Conservation (phyloP, 2,329 filamentous ascomycete species). For the Talaromyces sp. region DNA sequence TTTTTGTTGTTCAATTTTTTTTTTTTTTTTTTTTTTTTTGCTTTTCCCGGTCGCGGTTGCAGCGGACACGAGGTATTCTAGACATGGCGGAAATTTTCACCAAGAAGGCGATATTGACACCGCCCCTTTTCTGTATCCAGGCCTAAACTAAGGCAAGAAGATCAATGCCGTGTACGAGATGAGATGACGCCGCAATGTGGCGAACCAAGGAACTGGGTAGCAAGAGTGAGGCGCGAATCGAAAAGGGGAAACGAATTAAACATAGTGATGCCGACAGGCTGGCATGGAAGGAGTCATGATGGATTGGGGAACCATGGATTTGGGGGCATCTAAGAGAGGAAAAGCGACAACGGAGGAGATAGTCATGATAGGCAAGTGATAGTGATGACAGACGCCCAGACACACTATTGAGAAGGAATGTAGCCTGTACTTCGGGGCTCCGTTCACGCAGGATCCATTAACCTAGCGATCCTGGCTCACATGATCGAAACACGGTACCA, state of each 20-base stretch:
- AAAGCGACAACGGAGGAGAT: too few species aligned
- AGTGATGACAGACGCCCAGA: not conserved
- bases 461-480: not conserved
- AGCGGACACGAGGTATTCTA: constrained; percentile 25
- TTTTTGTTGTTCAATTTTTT: not conserved
- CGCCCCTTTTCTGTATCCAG: too few species aligned
- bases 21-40: not conserved
- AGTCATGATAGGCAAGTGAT: too few species aligned
- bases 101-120: not conserved
- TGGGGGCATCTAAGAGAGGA: too few species aligned
- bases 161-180: too few species aligned
- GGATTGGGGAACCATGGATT: not conserved
- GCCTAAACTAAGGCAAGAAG: too few species aligned
- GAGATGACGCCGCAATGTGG: not conserved
- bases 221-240: not conserved
- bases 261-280: too few species aligned
- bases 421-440: not conserved
- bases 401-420: not conserved
- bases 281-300: not conserved
- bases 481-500: constrained; percentile 6
- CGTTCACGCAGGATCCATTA: not conserved
- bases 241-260: constrained; percentile 2
- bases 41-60: constrained; percentile 17
- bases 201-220: not conserved
- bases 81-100: not conserved